Conservation (phyloP, 257 asterid species). For the Solanum commersonii region DNA sequence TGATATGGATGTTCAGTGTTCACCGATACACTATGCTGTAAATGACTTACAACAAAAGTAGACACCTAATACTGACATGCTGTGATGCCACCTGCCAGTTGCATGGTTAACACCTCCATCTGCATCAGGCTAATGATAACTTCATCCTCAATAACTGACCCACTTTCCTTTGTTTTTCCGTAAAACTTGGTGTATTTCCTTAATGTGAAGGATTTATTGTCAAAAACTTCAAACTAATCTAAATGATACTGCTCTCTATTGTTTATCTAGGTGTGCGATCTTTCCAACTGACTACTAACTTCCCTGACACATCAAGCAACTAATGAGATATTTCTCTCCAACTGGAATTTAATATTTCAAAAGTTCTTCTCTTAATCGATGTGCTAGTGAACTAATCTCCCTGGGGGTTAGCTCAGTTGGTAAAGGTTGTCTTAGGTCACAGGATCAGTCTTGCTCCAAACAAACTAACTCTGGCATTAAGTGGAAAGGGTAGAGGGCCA, state of each 20-base stretch:
- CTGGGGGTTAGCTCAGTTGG: not conserved
- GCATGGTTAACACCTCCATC: not conserved
- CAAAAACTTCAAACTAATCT: not conserved
- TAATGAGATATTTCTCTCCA: not conserved
- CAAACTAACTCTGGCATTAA: not conserved
- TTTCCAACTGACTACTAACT: not conserved
- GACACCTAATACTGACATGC: not conserved
- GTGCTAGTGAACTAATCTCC: not conserved
- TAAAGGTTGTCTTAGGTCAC: not conserved
- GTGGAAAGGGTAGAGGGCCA: not conserved
- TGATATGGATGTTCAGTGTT: not conserved
- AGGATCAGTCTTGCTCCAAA: not conserved
- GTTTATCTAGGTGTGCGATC: not conserved
- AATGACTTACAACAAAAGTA: not conserved
- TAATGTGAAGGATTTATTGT: not conserved
- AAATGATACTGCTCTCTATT: not conserved
- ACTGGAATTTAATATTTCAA: not conserved
- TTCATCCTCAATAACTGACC: not conserved
- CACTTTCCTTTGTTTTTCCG: not conserved
- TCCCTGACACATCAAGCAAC: not conserved
- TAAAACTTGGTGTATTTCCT: not conserved
- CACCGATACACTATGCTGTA: not conserved
- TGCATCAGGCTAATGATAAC: not conserved
- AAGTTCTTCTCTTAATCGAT: not conserved
- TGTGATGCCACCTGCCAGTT: not conserved